Evolutionary conservation across 179 eudicot species (phyloP).

Genomic region (Heliamphora pulchella): DNA sequence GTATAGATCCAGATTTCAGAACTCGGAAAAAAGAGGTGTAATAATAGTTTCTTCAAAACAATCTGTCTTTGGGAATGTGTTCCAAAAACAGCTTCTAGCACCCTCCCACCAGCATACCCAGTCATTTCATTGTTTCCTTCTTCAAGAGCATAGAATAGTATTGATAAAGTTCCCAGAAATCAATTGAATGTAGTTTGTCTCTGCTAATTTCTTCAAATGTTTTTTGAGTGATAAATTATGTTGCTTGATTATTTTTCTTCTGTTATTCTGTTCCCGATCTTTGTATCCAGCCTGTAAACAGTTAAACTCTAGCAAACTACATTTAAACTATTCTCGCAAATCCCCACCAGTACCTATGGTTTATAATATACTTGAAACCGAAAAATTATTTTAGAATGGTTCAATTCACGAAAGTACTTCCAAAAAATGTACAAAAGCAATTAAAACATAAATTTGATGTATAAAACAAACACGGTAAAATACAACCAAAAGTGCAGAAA

Average conservation of each 20-base stretch:
- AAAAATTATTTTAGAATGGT: neutral
- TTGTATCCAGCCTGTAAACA: neutral
- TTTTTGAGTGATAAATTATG: neutral
- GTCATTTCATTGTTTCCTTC: neutral
- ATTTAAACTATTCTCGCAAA: neutral
- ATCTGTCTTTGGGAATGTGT: too few species aligned
- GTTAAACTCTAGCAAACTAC: neutral
- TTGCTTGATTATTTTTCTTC: neutral
- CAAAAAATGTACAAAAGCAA: neutral
- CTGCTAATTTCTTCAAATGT: neutral
- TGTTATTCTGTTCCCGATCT: neutral
- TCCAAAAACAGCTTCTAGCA: neutral
- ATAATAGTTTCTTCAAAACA: too few species aligned
- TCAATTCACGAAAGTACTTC: neutral
- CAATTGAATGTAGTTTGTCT: neutral
- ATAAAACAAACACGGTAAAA: neutral
- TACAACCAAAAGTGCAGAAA: neutral
- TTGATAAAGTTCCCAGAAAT: neutral
- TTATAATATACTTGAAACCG: neutral
- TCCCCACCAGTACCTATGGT: neutral
- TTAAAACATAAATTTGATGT: neutral
- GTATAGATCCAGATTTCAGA: too few species aligned
- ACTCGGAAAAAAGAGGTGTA: too few species aligned
- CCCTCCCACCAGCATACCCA: neutral
- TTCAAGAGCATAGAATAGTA: neutral